Conservation (phyloP, 768 basidiomycete species). For the Trametes villosa region DNA sequence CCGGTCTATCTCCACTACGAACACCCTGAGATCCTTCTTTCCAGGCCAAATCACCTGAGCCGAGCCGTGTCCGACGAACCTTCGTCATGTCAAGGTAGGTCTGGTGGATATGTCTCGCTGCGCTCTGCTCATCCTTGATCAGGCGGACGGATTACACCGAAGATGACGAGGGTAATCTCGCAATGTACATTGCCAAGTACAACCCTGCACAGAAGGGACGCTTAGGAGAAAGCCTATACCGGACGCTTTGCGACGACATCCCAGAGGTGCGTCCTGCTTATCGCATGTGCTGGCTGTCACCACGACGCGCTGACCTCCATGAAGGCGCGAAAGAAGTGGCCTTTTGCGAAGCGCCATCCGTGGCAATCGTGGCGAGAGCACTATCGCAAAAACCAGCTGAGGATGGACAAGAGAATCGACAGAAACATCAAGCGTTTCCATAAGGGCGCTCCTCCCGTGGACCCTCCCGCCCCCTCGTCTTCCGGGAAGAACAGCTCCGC, state of each 20-base stretch:
- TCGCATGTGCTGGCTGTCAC: background rate
- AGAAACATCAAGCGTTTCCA: constrained; percentile 12
- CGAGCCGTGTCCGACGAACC: background rate
- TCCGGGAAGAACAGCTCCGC: background rate
- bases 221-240: constrained; percentile 27
- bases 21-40: too few relatives aligned
- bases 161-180: constrained; percentile 23
- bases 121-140: background rate
- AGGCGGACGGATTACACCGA: constrained; percentile 19
- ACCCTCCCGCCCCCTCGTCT: background rate
- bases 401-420: constrained; percentile 23
- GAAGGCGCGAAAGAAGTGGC: constrained; percentile 19
- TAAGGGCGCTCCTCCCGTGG: background rate
- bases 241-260: constrained; percentile 23
- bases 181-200: constrained; percentile 31
- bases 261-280: constrained; percentile 25
- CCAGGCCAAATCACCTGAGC: too few relatives aligned
- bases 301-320: background rate
- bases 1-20: too few relatives aligned
- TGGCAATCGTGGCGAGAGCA: constrained; percentile 36
- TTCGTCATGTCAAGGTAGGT: background rate
- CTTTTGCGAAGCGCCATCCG: constrained; percentile 28
- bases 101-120: background rate
- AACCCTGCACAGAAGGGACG: constrained; percentile 23
- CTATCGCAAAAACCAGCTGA: constrained; percentile 26